Evolutionary conservation across 176 grass and related monocot genomes (phyloP).

Genomic region (Avena atlantica): DNA sequence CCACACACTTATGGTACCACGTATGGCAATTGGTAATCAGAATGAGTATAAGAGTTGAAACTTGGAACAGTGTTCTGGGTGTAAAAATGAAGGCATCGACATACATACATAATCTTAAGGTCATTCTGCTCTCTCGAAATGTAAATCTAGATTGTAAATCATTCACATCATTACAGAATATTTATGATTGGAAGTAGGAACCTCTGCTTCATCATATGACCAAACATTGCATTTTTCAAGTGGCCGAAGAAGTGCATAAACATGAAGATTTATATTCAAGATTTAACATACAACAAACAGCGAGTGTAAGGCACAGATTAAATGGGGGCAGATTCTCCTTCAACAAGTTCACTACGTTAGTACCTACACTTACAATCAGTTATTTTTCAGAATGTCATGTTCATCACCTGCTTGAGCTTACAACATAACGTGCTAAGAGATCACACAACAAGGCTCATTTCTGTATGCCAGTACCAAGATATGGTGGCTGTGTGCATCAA

Average conservation of each 20-base stretch:
- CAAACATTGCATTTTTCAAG: conserved; percentile 1
- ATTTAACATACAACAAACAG: not conserved
- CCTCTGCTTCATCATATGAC: not conserved
- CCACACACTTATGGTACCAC: not conserved
- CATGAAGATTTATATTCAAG: not conserved
- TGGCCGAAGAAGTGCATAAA: not conserved
- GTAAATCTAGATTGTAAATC: not conserved
- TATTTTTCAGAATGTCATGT: not conserved
- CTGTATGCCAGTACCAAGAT: not conserved
- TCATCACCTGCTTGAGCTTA: conserved; percentile 6
- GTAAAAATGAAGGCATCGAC: not conserved
- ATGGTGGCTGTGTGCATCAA: too few species aligned
- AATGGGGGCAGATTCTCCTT: not conserved
- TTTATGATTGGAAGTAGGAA: not conserved
- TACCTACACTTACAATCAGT: not conserved
- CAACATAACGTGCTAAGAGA: not conserved
- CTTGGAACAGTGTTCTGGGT: not conserved
- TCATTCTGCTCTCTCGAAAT: not conserved
- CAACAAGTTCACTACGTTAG: not conserved
- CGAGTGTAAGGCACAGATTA: not conserved
- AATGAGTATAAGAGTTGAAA: conserved; percentile 12
- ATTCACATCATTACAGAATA: not conserved
- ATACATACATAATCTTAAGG: not conserved
- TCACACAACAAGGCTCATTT: not conserved
- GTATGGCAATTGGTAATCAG: not conserved